Conservation (phyloP, 192 early-diverging fungal species). For the Umbelopsis ramanniana region DNA sequence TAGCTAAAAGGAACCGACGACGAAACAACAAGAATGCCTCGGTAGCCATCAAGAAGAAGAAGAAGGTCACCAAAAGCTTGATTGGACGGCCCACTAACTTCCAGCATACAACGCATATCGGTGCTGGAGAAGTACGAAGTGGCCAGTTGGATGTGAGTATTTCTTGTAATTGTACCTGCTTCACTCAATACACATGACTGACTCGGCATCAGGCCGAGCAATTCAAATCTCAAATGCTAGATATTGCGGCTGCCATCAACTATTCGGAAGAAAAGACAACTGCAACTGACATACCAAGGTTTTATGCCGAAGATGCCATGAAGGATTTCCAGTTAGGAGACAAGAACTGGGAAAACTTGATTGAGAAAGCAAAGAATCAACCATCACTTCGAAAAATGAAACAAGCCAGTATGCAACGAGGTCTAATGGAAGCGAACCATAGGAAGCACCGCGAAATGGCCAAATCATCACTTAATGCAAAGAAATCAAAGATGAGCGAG, state of each 20-base stretch:
- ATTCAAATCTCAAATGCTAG: constrained; percentile 12
- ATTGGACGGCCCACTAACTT: constrained; percentile 30
- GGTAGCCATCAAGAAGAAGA: constrained; percentile 16
- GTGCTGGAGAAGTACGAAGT: constrained; percentile 15
- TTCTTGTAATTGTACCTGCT: neutral
- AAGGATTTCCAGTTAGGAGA: constrained; percentile 10
- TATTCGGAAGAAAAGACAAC: neutral
- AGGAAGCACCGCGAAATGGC: constrained; percentile 18
- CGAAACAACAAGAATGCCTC: constrained; percentile 16
- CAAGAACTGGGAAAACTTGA: constrained; percentile 10
- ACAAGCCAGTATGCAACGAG: neutral
- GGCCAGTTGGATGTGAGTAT: constrained; percentile 19
- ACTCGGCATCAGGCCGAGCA: neutral
- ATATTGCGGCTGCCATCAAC: constrained; percentile 21
- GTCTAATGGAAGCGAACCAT: constrained; percentile 2
- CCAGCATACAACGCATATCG: constrained; percentile 27
- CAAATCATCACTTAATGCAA: neutral
- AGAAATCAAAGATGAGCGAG: neutral
- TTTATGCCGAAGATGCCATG: neutral
- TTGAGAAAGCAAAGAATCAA: constrained; percentile 18
- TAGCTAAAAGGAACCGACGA: constrained; percentile 19
- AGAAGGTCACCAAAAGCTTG: constrained; percentile 31
- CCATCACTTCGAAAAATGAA: constrained; percentile 7
- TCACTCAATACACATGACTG: neutral
- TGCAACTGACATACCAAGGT: neutral